Conservation (phyloP, 1,284 basidiomycete genomes). For the Cutaneotrichosporon curvatum region DNA sequence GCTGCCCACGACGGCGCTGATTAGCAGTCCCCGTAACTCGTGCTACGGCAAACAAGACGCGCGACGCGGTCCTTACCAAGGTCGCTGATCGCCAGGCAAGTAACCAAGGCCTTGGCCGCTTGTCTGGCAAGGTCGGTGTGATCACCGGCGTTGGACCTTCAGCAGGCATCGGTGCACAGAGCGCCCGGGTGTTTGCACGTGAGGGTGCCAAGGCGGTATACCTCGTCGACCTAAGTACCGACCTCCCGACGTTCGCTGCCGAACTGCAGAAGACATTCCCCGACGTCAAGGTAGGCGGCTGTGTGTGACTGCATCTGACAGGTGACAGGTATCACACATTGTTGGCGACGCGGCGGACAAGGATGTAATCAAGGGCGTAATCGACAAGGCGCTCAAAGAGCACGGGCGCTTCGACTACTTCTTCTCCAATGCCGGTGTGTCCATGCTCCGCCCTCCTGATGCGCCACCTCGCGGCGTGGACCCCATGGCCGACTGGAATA, state of each 20-base stretch:
- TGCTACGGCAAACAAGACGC: too few species aligned
- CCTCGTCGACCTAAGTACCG: conserved; percentile 65
- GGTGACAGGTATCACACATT: conserved; percentile 39
- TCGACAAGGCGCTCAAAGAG: conserved; percentile 66
- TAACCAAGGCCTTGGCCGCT: conserved; percentile 49
- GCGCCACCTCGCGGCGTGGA: background rate
- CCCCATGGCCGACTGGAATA: background rate
- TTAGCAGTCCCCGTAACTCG: too few species aligned
- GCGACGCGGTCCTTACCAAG: too few species aligned
- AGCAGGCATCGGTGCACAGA: conserved; percentile 62
- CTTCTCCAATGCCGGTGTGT: conserved; percentile 72
- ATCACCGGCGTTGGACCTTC: conserved; percentile 79
- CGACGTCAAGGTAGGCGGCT: conserved; percentile 59
- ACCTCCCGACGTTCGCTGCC: conserved; percentile 64
- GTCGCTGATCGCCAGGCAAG: background rate
- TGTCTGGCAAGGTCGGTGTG: conserved; percentile 78
- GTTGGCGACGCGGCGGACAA: conserved; percentile 80
- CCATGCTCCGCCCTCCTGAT: conserved; percentile 10
- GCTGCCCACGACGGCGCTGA: too few species aligned
- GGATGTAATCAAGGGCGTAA: conserved; percentile 59
- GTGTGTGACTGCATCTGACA: background rate
- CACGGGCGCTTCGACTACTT: conserved; percentile 84
- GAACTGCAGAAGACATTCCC: conserved; percentile 64
- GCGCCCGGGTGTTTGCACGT: conserved; percentile 2
- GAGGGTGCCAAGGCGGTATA: conserved; percentile 77